A percentile compares a stretch with the other conserved stretches of the same genome.
Evolutionary conservation across 768 basidiomycete genomes (phyloP).

Genomic region (Leccinum variicolor): DNA sequence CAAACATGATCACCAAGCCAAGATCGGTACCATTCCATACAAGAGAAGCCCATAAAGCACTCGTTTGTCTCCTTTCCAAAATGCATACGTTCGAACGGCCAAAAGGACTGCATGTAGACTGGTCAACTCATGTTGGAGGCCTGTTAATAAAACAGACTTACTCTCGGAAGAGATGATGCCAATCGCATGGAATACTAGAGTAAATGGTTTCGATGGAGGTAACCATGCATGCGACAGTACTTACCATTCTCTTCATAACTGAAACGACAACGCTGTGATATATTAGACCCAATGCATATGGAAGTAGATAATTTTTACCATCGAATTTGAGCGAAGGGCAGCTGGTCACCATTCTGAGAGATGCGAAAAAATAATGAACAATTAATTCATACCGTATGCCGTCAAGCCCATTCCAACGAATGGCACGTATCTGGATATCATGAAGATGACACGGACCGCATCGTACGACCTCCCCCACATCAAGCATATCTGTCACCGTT

Average conservation of each 20-base stretch:
- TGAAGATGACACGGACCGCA: background rate
- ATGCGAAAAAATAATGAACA: background rate
- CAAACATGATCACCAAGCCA: background rate
- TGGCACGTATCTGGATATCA: background rate
- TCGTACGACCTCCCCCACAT: background rate
- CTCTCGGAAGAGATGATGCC: background rate
- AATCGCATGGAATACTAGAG: background rate
- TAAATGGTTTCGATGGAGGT: background rate
- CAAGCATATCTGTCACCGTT: background rate
- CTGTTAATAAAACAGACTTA: background rate
- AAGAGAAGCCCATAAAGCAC: background rate
- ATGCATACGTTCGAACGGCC: background rate
- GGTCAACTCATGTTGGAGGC: background rate
- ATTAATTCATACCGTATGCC: background rate
- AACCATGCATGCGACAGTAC: background rate
- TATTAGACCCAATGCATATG: background rate
- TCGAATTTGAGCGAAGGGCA: background rate
- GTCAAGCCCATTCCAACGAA: background rate
- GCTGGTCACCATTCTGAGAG: too few relatives aligned
- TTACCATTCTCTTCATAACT: background rate
- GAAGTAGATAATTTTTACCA: background rate
- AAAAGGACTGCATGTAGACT: background rate
- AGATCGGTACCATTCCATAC: background rate
- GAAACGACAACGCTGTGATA: background rate
- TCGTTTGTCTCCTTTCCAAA: background rate